Percentiles rank a stretch among this genome's conserved stretches.
Evolutionary conservation across 192 early-diverging fungal species (phyloP).

Genomic region (Coemansia sp.): DNA sequence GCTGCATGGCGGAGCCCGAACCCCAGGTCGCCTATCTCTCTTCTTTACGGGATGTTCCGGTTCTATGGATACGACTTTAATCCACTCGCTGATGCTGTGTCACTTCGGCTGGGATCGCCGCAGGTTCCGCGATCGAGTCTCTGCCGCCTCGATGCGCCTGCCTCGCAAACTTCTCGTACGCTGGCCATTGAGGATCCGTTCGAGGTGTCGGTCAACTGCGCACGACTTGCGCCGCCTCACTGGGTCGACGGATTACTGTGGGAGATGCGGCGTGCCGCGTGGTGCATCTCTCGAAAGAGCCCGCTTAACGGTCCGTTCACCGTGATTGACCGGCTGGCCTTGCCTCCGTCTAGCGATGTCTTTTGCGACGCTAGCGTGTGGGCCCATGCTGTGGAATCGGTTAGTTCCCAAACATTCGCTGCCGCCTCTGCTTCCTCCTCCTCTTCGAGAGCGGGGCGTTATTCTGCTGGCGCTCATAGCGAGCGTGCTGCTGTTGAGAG

Average conservation of each 20-base stretch:
- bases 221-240: constrained; percentile 35
- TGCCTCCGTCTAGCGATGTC: constrained; percentile 14
- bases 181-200: constrained; percentile 51
- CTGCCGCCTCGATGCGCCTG: constrained; percentile 13
- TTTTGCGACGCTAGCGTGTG: constrained; percentile 32
- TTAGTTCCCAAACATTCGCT: too few relatives aligned
- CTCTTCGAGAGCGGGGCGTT: background rate
- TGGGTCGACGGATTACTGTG: constrained; percentile 47
- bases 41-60: constrained; percentile 32
- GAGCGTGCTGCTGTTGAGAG: background rate
- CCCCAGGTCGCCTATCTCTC: constrained; percentile 10
- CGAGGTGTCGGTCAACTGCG: constrained; percentile 37
- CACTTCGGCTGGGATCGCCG: constrained; percentile 29
- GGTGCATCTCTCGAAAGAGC: constrained; percentile 10
- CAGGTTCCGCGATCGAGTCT: constrained; percentile 27
- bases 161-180: constrained; percentile 8
- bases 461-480: background rate
- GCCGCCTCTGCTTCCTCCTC: too few relatives aligned
- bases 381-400: constrained; percentile 14
- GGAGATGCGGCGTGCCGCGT: constrained; percentile 52
- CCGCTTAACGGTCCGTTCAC: background rate
- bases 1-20: constrained; percentile 28
- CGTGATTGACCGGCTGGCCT: constrained; percentile 18
- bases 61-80: constrained; percentile 38
- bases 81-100: constrained; percentile 25